Conservation (phyloP, 2,329 filamentous ascomycete species). For the Aspergillus sp. region DNA sequence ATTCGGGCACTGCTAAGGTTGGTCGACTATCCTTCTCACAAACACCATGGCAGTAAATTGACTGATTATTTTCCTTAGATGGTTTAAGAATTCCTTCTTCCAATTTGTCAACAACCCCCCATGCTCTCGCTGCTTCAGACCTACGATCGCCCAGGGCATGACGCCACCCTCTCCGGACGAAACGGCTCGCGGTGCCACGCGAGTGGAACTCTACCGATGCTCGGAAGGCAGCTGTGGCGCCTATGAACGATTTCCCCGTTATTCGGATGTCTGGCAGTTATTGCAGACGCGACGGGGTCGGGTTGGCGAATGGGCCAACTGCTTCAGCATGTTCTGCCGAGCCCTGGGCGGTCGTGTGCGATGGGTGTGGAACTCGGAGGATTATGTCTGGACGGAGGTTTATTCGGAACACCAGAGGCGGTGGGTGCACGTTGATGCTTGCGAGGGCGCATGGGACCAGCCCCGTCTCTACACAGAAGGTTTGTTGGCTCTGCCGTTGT, state of each 20-base stretch:
- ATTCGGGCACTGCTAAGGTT: constrained; percentile 82
- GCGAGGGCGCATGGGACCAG: constrained; percentile 94
- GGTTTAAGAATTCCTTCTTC: constrained; percentile 96
- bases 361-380: constrained; percentile 98
- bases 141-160: constrained; percentile 79
- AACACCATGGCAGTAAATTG: constrained; percentile 11
- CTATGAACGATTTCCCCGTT: constrained; percentile 88
- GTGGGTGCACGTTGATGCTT: constrained; percentile 96
- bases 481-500: background rate
- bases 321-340: constrained; percentile 96
- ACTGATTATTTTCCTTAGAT: constrained; percentile 53
- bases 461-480: constrained; percentile 87
- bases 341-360: constrained; percentile 86
- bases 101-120: constrained; percentile 94
- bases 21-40: constrained; percentile 29
- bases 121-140: constrained; percentile 76
- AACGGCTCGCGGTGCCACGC: constrained; percentile 77
- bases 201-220: constrained; percentile 89
- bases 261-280: constrained; percentile 91
- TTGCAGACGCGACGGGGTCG: constrained; percentile 83
- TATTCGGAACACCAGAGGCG: constrained; percentile 90
- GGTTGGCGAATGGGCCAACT: constrained; percentile 95
- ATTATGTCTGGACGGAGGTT: constrained; percentile 96
- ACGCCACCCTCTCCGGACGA: constrained; percentile 85
- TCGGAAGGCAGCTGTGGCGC: constrained; percentile 71